Evolutionary conservation across 139 green algal species (phyloP).

Genomic region (Chlamydomonas sphaeroides): DNA sequence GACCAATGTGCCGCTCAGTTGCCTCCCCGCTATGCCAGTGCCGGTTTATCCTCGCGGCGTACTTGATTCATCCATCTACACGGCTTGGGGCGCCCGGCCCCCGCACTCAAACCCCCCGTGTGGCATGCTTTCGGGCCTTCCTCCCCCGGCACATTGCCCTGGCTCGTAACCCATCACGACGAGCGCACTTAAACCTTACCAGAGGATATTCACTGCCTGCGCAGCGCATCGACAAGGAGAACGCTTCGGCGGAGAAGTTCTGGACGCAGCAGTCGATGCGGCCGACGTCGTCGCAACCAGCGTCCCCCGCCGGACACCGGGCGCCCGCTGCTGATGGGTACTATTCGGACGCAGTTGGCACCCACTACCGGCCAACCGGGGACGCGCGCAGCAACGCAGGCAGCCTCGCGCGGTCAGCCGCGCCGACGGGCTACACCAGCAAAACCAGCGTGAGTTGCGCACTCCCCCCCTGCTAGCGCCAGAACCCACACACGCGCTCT

Average conservation of each 20-base stretch:
- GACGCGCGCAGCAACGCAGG: not conserved
- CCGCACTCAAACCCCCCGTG: no score
- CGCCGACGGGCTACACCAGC: slow-evolving; percentile 22
- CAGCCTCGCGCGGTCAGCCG: not conserved
- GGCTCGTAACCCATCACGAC: no score
- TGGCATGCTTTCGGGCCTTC: no score
- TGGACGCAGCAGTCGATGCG: slow-evolving; percentile 36
- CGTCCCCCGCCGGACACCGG: no score
- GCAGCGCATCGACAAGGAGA: slow-evolving; percentile 61
- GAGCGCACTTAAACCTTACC: not conserved
- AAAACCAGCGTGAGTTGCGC: slow-evolving; percentile 31
- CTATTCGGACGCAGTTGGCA: not conserved
- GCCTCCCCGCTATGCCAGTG: no score
- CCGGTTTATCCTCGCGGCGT: not conserved
- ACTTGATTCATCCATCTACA: not conserved
- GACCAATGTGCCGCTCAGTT: no score
- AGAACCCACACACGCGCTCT: not conserved
- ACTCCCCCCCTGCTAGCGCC: no score
- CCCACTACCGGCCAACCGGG: not conserved
- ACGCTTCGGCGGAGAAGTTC: slow-evolving; percentile 54
- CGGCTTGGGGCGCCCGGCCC: no score
- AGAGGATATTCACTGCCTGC: not conserved
- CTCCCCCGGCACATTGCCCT: no score
- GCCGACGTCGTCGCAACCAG: no score
- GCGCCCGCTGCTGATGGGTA: not conserved